Conservation (phyloP, 1,284 basidiomycete genomes). For the Ceratobasidium sp. region DNA sequence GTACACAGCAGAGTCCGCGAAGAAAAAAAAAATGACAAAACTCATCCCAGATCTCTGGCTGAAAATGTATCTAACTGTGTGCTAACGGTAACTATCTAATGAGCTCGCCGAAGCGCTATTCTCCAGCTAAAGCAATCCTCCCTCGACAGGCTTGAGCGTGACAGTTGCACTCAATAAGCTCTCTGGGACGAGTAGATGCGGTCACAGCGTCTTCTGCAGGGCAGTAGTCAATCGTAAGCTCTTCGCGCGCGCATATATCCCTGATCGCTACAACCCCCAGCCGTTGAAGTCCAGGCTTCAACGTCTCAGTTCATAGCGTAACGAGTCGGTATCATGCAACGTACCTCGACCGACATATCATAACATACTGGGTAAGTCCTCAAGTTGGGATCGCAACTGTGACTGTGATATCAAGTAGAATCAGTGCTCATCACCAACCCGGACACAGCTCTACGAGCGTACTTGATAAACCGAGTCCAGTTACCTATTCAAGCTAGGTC, state of each 20-base stretch:
- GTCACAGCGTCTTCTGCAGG: conserved; percentile 6
- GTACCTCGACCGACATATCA: conserved; percentile 44
- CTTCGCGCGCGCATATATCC: conserved; percentile 41
- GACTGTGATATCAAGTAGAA: conserved; percentile 12
- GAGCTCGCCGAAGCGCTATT: no score
- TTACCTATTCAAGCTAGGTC: conserved; percentile 27
- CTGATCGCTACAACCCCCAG: conserved; percentile 39
- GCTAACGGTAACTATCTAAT: no score
- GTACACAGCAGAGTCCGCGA: no score
- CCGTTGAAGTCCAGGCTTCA: conserved; percentile 36
- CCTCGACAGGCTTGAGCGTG: conserved; percentile 34
- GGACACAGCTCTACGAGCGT: background rate
- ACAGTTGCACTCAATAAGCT: conserved; percentile 20
- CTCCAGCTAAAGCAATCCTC: background rate
- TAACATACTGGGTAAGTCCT: conserved; percentile 46
- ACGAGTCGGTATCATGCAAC: background rate
- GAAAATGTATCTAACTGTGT: no score
- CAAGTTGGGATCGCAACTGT: conserved; percentile 46
- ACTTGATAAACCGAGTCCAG: conserved; percentile 49
- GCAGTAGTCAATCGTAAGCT: conserved; percentile 47
- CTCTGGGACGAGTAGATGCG: background rate
- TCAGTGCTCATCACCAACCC: background rate
- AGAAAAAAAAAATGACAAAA: no score
- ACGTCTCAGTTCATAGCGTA: background rate
- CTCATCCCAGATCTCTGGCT: no score